Base-by-base conservation (phyloP, 2,329 filamentous ascomycete genomes). In the Sporothrix dimorphospora region DNA sequence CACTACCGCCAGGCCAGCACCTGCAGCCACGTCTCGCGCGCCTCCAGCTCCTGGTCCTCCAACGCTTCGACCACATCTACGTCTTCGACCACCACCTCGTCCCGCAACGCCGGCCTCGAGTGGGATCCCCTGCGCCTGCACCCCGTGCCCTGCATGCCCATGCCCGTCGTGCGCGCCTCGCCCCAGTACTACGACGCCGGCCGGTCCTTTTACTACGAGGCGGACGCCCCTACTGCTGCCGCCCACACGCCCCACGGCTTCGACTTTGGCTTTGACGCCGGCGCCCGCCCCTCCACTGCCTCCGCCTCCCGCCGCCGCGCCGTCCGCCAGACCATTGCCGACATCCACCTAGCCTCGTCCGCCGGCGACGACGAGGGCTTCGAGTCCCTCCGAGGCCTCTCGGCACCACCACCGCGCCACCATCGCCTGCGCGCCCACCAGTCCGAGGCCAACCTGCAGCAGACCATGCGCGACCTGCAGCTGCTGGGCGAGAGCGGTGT, bases 81-180 rank as follows among this genome's bases (percentile, higher is more conserved):
- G 1, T n/a, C n/a, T n/a, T n/a, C n/a, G n/a, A n/a, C n/a, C n/a
- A 21, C 69, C 8, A 42, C 69, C 2, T 75, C 72, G 0, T 67
- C 68, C 1, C 27, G 51, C 49, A 49, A 8, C 63, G 24, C 63
- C 65, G 71, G 38, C 68, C 63, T 72, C 72, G 78, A 79, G 71
- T 80, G 78, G 77, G 77, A 81, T 69, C 78, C 80, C 11, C 76
- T 81, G 45, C 77, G 79, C n/a, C 75, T 79, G 59, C 79, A 81
- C 75, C 79, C 79, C 2, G 38, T 55, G 67, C 68, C 78, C n/a
- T 42, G 67, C 72, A 75, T 59, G 69, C 68, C 72, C 69, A 75
- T 59, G 69, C 68, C 72, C 65, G 72, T 65, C 47, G n/a, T 27
- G n/a, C 40, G 21, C 30, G 65, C 42, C 30, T 38, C 70, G 40